phyloP scores from a whole-genome alignment of 257 asterid genomes.

The Cynanchum wilfordii region DNA sequence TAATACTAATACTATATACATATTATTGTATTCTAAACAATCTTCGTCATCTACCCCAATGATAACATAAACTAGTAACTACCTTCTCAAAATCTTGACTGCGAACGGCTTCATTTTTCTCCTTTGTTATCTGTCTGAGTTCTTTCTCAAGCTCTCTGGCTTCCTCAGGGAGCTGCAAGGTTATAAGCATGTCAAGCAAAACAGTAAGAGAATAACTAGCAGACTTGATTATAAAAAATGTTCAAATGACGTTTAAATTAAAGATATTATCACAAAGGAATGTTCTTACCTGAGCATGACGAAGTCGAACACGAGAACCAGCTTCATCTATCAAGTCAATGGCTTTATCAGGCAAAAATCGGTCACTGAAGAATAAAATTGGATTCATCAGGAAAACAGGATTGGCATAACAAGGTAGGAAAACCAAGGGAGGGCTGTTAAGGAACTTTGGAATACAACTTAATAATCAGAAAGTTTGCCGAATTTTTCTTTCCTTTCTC shows the following conservation, averaged over 20 bases:
- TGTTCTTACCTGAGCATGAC: slow-evolving; percentile 81
- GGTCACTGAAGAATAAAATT: slow-evolving; percentile 61
- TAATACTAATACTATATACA: not conserved
- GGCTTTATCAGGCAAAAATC: slow-evolving; percentile 96
- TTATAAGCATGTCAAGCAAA: slow-evolving; percentile 13
- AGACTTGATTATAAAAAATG: slow-evolving; percentile 3
- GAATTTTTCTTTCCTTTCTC: not conserved
- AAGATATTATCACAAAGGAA: slow-evolving; percentile 13
- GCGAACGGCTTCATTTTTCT: slow-evolving; percentile 92
- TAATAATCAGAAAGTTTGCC: not conserved
- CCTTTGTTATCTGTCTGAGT: slow-evolving; percentile 93
- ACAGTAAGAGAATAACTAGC: not conserved
- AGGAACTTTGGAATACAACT: not conserved
- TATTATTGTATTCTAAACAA: not conserved
- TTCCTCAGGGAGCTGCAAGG: slow-evolving; percentile 90
- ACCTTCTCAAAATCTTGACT: slow-evolving; percentile 98
- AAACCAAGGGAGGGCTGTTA: not conserved
- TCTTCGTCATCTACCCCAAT: not conserved
- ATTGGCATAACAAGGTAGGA: not conserved
- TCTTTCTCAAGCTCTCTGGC: slow-evolving; percentile 97
- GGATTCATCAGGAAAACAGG: slow-evolving; percentile 17
- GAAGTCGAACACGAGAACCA: slow-evolving; percentile 97
- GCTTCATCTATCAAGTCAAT: slow-evolving; percentile 98
- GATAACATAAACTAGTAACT: slow-evolving; percentile 1
- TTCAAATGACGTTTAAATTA: not conserved